Evolutionary conservation across 2,329 filamentous ascomycete genomes (phyloP), one percentile per base, ranked within the genome.

Genomic region (Ascochyta koolunga): DNA sequence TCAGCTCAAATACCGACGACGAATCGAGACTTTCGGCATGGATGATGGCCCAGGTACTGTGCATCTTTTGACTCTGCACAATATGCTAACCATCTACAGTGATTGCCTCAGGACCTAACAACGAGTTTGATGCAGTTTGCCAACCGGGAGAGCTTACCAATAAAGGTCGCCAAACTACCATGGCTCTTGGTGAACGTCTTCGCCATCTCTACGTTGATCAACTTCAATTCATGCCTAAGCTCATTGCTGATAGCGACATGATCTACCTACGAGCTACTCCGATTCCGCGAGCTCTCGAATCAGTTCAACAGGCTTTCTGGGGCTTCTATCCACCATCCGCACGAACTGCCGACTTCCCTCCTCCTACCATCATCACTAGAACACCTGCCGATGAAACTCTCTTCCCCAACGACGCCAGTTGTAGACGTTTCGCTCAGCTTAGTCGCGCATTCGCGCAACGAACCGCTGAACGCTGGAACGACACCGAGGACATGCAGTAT

Each of bases 11-110:
- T 89, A 85, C 77, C 79, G 87, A 63, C 85, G 92, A 56, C 86
- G 89, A 40, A 82, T 97, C 41, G 95, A 99, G 76, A 89, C 89
- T 0, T 95, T 97, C 72, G 89, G 88, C 3, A 70, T 78, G 16
- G 79, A 87, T 60, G 82, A 86, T 55, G 67, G 67, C n/a, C 86
- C 92, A 3, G 64, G 69, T 72, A 64, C 15, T 15, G 8, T 24
- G 1, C 19, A 7, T 15, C 18, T 31, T 10, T 4, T 21, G 27
- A 16, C 4, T 19, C 4, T 16, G 18, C 5, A 25, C 10, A 9
- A 35, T 19, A 29, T 9, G 42, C 54, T 66, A 45, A 65, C 32
- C 21, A 5, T 7, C 6, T 6, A 13, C 21, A 70, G 78, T 88
- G 24, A 78, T 91, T 41, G 89, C 89, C 7, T 75, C 82, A 1